These are phyloP conservation scores for Xylaria sp. DNA, from an alignment of 2,329 filamentous ascomycete genomes.

Conservation along the genomic window DNA sequence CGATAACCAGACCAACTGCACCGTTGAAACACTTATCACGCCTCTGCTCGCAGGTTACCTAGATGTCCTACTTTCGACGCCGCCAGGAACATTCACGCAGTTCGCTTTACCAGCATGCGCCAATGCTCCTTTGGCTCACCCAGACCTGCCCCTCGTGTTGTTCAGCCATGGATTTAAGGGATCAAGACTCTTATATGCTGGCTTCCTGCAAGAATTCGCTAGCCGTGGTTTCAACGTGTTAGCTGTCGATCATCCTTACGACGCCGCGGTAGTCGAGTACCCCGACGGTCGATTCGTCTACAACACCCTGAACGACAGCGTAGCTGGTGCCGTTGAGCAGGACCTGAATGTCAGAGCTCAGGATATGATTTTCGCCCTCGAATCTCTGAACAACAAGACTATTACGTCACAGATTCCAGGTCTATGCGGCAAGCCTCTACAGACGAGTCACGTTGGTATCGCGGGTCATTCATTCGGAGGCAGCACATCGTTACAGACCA, in stretches of 20 bases:
- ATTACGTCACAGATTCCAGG: constrained; percentile 22
- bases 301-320: constrained; percentile 5
- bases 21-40: constrained; percentile 1
- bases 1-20: constrained; percentile 4
- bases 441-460: constrained; percentile 18
- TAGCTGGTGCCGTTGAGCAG: not conserved
- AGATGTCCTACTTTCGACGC: not conserved
- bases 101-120: constrained; percentile 20
- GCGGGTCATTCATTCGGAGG: constrained; percentile 26
- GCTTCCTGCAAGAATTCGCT: constrained; percentile 19
- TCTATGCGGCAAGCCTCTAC: not conserved
- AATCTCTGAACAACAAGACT: constrained; percentile 13
- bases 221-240: constrained; percentile 27
- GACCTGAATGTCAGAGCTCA: constrained; percentile 4
- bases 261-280: constrained; percentile 23
- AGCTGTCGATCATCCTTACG: constrained; percentile 22
- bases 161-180: constrained; percentile 26
- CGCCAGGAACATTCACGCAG: constrained; percentile 9
- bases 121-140: constrained; percentile 9
- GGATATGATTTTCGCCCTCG: constrained; percentile 24
- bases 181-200: constrained; percentile 19
- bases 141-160: constrained; percentile 23
- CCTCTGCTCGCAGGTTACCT: constrained; percentile 2
- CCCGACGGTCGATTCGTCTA: constrained; percentile 22
- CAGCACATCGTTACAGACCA: constrained; percentile 13